Conservation (phyloP, 805 yeast species). For the Ogataea naganishii region DNA sequence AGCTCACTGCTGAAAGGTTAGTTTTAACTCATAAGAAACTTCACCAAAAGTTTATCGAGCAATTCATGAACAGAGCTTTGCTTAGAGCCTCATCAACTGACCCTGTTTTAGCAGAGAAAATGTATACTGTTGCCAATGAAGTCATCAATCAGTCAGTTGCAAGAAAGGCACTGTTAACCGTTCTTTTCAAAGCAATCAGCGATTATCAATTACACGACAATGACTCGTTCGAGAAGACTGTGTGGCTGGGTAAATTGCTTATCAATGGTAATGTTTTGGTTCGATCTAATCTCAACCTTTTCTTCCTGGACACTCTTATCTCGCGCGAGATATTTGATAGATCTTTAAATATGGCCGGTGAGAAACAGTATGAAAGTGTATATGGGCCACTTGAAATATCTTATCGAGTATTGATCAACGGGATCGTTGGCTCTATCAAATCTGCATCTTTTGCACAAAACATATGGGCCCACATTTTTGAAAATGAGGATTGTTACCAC, state of each 20-base stretch:
- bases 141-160: constrained; percentile 43
- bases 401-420: constrained; percentile 40
- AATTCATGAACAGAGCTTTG: constrained; percentile 34
- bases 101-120: constrained; percentile 16
- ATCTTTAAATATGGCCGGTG: constrained; percentile 24
- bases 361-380: constrained; percentile 32
- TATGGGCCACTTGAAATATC: constrained; percentile 56
- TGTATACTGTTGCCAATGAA: constrained; percentile 30
- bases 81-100: constrained; percentile 27
- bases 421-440: constrained; percentile 31
- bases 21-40: constrained; percentile 56
- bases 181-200: constrained; percentile 38
- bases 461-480: constrained; percentile 29
- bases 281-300: constrained; percentile 50
- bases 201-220: constrained; percentile 29
- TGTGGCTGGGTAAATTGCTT: constrained; percentile 46
- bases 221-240: constrained; percentile 27
- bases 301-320: constrained; percentile 50
- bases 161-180: constrained; percentile 63
- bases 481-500: constrained; percentile 28
- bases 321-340: constrained; percentile 41
- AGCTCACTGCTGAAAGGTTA: constrained; percentile 48
- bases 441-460: constrained; percentile 20
- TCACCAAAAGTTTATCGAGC: constrained; percentile 49
- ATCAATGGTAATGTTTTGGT: constrained; percentile 34